phyloP scores from a whole-genome alignment of 176 grass and related monocot species.

The Aegilops umbellulata region DNA sequence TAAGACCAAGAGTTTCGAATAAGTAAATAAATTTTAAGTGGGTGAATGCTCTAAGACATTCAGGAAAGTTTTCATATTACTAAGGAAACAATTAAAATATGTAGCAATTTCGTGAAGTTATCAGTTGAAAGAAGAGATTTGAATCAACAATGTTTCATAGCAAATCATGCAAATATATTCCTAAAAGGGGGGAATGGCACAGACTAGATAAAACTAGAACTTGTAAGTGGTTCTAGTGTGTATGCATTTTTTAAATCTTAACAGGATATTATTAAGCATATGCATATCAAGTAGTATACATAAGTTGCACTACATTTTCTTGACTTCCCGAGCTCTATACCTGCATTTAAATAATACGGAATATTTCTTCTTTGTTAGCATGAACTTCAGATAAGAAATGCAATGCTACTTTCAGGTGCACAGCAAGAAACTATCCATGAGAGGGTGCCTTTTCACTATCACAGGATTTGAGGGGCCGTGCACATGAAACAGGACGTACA shows the following conservation, averaged over 20 bases:
- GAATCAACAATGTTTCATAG: background rate
- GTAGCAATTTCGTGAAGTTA: background rate
- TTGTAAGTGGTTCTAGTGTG: background rate
- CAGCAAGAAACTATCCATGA: background rate
- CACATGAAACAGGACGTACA: background rate
- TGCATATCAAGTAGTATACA: background rate
- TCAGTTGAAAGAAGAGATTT: background rate
- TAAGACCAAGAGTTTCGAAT: background rate
- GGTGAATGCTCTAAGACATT: background rate
- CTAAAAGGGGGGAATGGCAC: background rate
- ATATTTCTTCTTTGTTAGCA: background rate
- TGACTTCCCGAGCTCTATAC: background rate
- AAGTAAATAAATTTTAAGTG: background rate
- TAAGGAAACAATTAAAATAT: background rate
- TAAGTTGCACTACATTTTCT: constrained; percentile 3
- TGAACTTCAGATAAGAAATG: constrained; percentile 1
- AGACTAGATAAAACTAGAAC: background rate
- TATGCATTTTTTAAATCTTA: background rate
- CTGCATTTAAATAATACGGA: background rate
- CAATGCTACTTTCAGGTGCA: background rate
- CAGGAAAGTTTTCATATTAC: background rate
- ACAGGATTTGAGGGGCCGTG: background rate
- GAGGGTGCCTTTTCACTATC: background rate
- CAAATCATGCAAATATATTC: background rate
- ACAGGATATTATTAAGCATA: background rate